Conservation (phyloP, 768 basidiomycete species). For the Lentinula guzmanii region DNA sequence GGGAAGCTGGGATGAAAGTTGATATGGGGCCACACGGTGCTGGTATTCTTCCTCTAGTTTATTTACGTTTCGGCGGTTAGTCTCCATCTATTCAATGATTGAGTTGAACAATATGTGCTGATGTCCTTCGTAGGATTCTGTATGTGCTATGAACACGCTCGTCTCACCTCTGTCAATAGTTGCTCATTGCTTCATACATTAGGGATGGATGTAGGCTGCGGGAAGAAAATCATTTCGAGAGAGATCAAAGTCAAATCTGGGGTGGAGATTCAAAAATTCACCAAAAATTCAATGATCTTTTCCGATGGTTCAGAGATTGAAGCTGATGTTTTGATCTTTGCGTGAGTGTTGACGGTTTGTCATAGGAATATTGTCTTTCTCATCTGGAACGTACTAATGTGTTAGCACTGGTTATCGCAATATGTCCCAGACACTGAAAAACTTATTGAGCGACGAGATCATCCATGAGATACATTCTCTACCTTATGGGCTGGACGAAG, state of each 20-base stretch:
- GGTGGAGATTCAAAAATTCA: conserved; percentile 31
- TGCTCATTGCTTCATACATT: not conserved
- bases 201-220: conserved; percentile 36
- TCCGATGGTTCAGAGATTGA: conserved; percentile 28
- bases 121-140: not conserved
- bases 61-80: not conserved
- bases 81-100: too few relatives aligned
- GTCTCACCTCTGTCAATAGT: too few relatives aligned
- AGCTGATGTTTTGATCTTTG: conserved; percentile 41
- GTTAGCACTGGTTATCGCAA: conserved; percentile 21
- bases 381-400: not conserved
- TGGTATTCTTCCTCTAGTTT: not conserved
- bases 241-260: conserved; percentile 56
- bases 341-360: conserved; percentile 16
- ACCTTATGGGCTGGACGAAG: conserved; percentile 22
- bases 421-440: conserved; percentile 15
- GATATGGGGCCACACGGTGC: not conserved
- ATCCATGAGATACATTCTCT: conserved; percentile 14
- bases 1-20: not conserved
- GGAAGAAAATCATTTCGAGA: conserved; percentile 44
- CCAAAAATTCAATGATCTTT: conserved; percentile 27
- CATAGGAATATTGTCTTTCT: not conserved
- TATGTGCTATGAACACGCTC: too few relatives aligned
- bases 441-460: conserved; percentile 20
- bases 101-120: not conserved